These are phyloP conservation scores for Trichomonas vaginalis DNA, from an alignment of 208 protist species.

Conservation along the genomic window DNA sequence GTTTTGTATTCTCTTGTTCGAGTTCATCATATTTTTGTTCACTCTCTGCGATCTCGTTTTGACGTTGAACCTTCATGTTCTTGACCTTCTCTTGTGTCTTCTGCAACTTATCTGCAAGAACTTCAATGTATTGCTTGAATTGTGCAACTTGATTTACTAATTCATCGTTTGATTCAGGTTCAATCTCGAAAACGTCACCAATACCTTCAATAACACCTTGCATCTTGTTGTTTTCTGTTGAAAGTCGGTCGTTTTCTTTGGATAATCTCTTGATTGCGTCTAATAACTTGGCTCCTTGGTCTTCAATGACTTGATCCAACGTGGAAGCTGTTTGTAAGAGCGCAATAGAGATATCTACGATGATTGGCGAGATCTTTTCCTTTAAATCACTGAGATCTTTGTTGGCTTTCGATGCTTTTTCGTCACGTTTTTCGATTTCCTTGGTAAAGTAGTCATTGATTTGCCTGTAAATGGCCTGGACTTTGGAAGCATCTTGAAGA, in stretches of 20 bases:
- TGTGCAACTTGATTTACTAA: neutral
- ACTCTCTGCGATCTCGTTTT: neutral
- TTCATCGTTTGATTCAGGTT: neutral
- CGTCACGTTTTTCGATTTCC: neutral
- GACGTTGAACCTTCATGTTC: neutral
- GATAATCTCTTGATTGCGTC: neutral
- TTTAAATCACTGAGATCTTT: neutral
- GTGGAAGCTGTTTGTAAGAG: neutral
- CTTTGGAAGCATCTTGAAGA: neutral
- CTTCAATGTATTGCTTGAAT: neutral
- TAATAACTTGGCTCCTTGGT: neutral
- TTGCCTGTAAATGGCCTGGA: neutral
- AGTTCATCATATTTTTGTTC: neutral
- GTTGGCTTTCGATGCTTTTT: neutral
- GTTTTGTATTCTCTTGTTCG: neutral
- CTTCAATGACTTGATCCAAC: neutral
- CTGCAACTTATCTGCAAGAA: neutral
- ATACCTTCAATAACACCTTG: neutral
- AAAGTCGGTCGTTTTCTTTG: neutral
- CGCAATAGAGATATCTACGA: neutral
- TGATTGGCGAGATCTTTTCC: neutral
- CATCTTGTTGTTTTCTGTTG: neutral
- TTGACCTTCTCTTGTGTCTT: neutral
- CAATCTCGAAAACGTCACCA: neutral
- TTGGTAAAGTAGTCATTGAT: neutral